Base-by-base conservation (phyloP, 106 monocot genomes). In the Alisma plantagoaquatica region DNA sequence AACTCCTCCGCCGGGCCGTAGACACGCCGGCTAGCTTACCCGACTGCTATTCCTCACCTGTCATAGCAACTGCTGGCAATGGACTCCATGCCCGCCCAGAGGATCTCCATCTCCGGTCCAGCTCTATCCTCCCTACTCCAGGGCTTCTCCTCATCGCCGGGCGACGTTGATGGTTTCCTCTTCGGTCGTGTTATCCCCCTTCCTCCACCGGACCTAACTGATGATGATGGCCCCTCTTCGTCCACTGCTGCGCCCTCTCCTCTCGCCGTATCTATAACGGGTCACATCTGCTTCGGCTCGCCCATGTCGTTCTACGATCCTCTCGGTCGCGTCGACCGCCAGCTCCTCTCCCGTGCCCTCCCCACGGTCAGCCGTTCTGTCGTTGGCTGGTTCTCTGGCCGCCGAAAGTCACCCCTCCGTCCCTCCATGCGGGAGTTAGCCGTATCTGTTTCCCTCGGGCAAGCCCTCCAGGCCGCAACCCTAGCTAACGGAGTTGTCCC, bases 81-180 rank as follows among this genome's bases (percentile, higher is more conserved):
- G 33, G 33, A n/a, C n/a, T n/a, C n/a, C n/a, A n/a, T n/a, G n/a
- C n/a, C n/a, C n/a, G n/a, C n/a, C n/a, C n/a, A 65, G 24, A 86
- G 77, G 63, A 32, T 91, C 56, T 75, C 81, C 44, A 78, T 91
- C 62, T 61, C 81, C 52, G 81, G 81, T 2, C 57, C 81, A 18
- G 61, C 85, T 19, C 81, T 91, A 31, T 59, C 92, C 49, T 73
- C 92, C 60, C 38, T 86, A 31, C 70, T 86, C 27, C 82, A 76
- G 18, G 73, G 73, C 49, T 81, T 70, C 68, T 48, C 54, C 42
- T 73, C 91, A 47, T 74, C 84, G 8, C 15, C 62, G 41, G 56
- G 72, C 67, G 77, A 79, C 60, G 43, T 48, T 27, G 73, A 73
- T 29, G 86, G 86, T 42, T 67, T 92, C 62, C 92, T 86, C 69